Conservation (phyloP, 148 eudicot genomes). For the Polygonum aviculare region DNA sequence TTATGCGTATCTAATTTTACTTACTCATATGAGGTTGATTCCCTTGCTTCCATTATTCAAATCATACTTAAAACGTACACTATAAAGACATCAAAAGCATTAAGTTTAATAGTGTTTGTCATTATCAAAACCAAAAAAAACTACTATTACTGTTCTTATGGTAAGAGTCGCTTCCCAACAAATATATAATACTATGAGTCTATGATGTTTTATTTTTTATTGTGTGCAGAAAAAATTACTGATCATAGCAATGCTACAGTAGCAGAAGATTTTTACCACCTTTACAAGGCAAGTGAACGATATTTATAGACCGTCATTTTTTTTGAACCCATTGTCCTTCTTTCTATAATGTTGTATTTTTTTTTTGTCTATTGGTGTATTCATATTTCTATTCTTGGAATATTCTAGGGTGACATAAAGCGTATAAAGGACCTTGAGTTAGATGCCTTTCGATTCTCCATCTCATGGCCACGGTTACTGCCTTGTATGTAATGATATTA, state of each 20-base stretch:
- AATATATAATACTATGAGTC: too few relatives aligned
- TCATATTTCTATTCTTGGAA: too few relatives aligned
- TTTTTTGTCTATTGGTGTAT: not conserved
- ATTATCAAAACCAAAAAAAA: too few relatives aligned
- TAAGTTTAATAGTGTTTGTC: too few relatives aligned
- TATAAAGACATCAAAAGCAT: too few relatives aligned
- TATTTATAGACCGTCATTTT: not conserved
- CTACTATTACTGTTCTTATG: too few relatives aligned
- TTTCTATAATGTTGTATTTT: not conserved
- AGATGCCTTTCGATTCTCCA: constrained; percentile 5
- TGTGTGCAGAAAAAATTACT: not conserved
- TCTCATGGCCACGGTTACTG: constrained; percentile 4
- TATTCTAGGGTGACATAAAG: not conserved
- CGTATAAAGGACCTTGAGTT: not conserved
- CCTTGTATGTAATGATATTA: not conserved
- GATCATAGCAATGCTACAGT: not conserved
- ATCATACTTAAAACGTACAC: too few relatives aligned
- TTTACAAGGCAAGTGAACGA: not conserved
- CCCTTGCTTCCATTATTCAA: too few relatives aligned
- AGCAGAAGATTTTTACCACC: not conserved
- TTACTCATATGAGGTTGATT: too few relatives aligned
- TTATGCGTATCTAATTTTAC: too few relatives aligned
- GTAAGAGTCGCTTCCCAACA: too few relatives aligned
- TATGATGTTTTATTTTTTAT: not conserved
- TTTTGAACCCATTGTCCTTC: too few relatives aligned